These are phyloP conservation scores for Celoporthe dispersa DNA, from an alignment of 2,329 filamentous ascomycete species.

Conservation along the genomic window DNA sequence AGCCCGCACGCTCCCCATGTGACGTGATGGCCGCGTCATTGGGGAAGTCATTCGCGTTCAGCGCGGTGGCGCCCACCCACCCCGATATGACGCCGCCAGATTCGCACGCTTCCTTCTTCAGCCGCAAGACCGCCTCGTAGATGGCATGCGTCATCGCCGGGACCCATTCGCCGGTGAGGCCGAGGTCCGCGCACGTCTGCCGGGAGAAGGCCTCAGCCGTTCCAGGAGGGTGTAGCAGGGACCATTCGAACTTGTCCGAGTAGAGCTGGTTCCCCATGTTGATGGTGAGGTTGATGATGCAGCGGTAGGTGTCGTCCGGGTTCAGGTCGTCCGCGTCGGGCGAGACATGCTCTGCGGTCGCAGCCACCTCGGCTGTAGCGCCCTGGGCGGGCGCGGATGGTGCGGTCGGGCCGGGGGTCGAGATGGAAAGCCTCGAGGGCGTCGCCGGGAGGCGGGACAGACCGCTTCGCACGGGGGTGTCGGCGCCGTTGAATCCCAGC, in stretches of 20 bases:
- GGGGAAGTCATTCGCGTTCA: constrained; percentile 72
- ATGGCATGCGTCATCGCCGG: constrained; percentile 94
- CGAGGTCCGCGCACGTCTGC: constrained; percentile 89
- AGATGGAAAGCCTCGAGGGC: constrained; percentile 31
- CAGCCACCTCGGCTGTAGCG: constrained; percentile 59
- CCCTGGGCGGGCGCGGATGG: constrained; percentile 15
- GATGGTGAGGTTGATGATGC: constrained; percentile 87
- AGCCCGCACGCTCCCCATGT: constrained; percentile 65
- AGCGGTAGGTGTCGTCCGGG: constrained; percentile 92
- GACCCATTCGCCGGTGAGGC: constrained; percentile 89
- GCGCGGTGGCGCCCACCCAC: constrained; percentile 47
- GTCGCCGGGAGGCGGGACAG: constrained; percentile 53
- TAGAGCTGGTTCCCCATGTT: constrained; percentile 91
- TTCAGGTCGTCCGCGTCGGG: constrained; percentile 77
- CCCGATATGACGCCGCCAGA: constrained; percentile 83
- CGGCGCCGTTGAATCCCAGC: constrained; percentile 50
- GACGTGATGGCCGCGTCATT: constrained; percentile 74
- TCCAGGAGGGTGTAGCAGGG: constrained; percentile 85
- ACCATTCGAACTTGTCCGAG: constrained; percentile 98
- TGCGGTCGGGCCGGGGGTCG: constrained; percentile 21
- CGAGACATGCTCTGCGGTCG: constrained; percentile 67
- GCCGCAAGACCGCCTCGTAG: constrained; percentile 87
- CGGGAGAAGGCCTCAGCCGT: constrained; percentile 92
- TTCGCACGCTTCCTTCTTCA: constrained; percentile 97
- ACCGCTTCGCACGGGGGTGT: constrained; percentile 61